Conservation (phyloP, 495 filamentous ascomycete species). For the Paragyromitra xinjiangensis region DNA sequence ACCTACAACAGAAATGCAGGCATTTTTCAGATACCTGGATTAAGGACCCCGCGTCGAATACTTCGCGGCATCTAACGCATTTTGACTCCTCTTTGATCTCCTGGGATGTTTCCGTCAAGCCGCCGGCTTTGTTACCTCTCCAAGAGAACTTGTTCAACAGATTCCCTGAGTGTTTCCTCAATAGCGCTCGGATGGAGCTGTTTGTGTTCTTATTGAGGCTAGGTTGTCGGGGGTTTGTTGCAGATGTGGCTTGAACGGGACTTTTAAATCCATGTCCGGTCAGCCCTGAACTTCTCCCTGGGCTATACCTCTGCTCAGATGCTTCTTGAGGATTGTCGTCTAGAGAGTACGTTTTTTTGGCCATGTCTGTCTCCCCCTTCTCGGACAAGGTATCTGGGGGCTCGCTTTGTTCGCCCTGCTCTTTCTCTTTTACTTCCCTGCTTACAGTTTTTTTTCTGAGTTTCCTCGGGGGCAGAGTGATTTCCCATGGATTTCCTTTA, state of each 20-base stretch:
- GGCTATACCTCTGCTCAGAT: not conserved
- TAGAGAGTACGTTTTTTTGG: not conserved
- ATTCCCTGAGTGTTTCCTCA: slow-evolving; percentile 44
- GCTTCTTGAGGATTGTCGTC: not conserved
- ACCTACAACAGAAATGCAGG: slow-evolving; percentile 37
- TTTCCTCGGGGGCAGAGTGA: not conserved
- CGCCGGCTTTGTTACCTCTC: slow-evolving; percentile 24
- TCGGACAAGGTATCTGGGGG: not conserved
- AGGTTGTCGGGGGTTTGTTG: slow-evolving; percentile 1
- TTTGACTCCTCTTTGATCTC: slow-evolving; percentile 9
- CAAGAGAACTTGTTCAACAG: slow-evolving; percentile 38
- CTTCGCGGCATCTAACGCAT: slow-evolving; percentile 28
- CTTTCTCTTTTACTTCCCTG: slow-evolving; percentile 1
- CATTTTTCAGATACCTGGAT: slow-evolving; percentile 43
- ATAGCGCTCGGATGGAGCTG: slow-evolving; percentile 24
- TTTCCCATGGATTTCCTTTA: slow-evolving; percentile 1
- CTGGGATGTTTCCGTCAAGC: not conserved
- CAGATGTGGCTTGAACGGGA: not conserved
- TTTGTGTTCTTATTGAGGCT: slow-evolving; percentile 21
- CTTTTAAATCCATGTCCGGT: not conserved
- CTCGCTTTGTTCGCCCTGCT: not conserved
- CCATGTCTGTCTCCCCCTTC: slow-evolving; percentile 6
- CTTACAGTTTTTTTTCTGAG: not conserved
- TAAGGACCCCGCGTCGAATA: slow-evolving; percentile 31
- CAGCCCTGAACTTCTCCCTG: not conserved